Evolutionary conservation across 140 eudicot species (phyloP).

Genomic region (Bidens hawaiensis): DNA sequence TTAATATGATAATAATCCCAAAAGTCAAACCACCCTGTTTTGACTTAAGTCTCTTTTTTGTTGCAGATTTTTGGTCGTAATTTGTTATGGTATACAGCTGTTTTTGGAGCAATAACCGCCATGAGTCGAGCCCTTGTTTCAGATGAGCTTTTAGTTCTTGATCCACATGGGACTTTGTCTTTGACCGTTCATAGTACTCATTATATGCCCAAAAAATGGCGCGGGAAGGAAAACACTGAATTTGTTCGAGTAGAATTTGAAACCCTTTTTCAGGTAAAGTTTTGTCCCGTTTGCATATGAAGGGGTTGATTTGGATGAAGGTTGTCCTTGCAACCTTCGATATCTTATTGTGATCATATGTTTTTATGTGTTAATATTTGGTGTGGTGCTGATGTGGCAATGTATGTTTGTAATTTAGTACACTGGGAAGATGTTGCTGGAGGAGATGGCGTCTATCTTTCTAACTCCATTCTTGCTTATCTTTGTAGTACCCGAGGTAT

Average conservation of each 20-base stretch:
- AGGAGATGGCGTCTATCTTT: conserved; percentile 96
- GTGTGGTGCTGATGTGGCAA: conserved; percentile 10
- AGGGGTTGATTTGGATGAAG: not conserved
- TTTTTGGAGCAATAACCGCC: conserved; percentile 91
- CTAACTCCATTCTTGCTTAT: conserved; percentile 87
- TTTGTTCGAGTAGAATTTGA: conserved; percentile 75
- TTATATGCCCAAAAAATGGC: conserved; percentile 85
- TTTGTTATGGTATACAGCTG: conserved; percentile 95
- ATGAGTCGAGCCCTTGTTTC: conserved; percentile 78
- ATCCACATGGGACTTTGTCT: conserved; percentile 71
- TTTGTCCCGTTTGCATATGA: not conserved
- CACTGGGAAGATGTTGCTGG: conserved; percentile 90
- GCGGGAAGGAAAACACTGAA: conserved; percentile 76
- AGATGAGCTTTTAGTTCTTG: conserved; percentile 65
- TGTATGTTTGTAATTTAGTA: conserved; percentile 48
- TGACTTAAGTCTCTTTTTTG: not conserved
- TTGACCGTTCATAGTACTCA: conserved; percentile 72
- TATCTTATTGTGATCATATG: not conserved
- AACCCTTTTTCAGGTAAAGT: conserved; percentile 77
- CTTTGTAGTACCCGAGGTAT: conserved; percentile 88
- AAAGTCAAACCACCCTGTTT: not conserved
- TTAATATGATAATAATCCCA: not conserved
- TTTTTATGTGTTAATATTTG: not conserved
- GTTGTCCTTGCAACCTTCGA: not conserved
- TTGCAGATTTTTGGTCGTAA: conserved; percentile 92